These are phyloP conservation scores for Claviceps sp. DNA, from an alignment of 2,329 filamentous ascomycete species.

Conservation along the genomic window DNA sequence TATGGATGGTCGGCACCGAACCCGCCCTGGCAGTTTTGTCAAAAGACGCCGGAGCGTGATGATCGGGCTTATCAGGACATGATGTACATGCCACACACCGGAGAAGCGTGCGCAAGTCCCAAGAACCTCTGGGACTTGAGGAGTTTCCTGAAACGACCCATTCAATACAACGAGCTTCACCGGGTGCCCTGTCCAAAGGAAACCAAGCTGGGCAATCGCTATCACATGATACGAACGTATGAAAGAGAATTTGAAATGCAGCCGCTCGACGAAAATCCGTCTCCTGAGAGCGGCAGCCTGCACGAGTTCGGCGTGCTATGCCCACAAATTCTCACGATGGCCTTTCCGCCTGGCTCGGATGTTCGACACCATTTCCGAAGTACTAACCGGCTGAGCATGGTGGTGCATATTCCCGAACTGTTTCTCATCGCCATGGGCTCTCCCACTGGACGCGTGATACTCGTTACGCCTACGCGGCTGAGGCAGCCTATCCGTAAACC, in stretches of 20 bases:
- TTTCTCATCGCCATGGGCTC: constrained; percentile 54
- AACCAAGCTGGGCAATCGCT: constrained; percentile 8
- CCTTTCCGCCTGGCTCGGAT: constrained; percentile 10
- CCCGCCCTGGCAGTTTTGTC: too few species aligned
- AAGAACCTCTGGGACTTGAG: constrained; percentile 8
- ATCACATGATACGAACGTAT: constrained; percentile 32
- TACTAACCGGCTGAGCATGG: constrained; percentile 40
- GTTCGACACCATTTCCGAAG: constrained; percentile 17
- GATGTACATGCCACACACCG: constrained; percentile 23
- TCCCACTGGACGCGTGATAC: constrained; percentile 49
- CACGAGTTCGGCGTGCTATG: constrained; percentile 20
- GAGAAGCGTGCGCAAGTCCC: constrained; percentile 10
- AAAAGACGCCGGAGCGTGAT: neutral
- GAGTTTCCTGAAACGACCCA: constrained; percentile 10
- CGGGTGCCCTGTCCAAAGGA: neutral
- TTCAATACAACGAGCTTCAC: constrained; percentile 8
- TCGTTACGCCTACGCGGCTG: constrained; percentile 41
- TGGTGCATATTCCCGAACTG: constrained; percentile 53
- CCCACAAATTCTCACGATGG: constrained; percentile 17
- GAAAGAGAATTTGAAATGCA: constrained; percentile 35
- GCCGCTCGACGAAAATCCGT: constrained; percentile 13
- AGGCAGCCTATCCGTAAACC: constrained; percentile 11
- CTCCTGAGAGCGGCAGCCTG: constrained; percentile 8
- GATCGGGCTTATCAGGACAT: constrained; percentile 14
- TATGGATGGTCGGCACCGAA: too few species aligned